phyloP scores from a whole-genome alignment of 2,329 filamentous ascomycete species.

The Trichoderma harzianum region DNA sequence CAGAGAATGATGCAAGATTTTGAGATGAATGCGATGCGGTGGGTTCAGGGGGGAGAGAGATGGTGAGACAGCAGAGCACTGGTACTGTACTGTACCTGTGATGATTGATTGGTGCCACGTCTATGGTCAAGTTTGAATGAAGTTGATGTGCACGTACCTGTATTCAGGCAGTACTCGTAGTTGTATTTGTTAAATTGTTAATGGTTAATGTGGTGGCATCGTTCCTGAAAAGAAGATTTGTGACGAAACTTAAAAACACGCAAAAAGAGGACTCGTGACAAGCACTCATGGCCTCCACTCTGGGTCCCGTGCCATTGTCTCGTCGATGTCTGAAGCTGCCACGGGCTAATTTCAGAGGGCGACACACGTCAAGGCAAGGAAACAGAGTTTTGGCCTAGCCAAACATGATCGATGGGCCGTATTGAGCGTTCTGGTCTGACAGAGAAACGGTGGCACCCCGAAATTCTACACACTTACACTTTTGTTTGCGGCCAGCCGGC shows the following conservation, averaged over 20 bases:
- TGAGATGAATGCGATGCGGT: constrained; percentile 8
- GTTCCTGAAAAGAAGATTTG: not conserved
- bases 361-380: not conserved
- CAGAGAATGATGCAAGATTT: not conserved
- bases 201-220: not conserved
- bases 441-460: not conserved
- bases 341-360: not conserved
- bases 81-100: not conserved
- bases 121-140: not conserved
- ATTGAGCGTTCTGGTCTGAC: constrained; percentile 3
- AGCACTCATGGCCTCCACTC: not conserved
- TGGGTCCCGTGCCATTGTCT: not conserved
- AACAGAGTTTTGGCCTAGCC: not conserved
- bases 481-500: constrained; percentile 3
- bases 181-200: not conserved
- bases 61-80: constrained; percentile 10
- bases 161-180: not conserved
- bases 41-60: not conserved
- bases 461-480: not conserved
- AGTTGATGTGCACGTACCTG: not conserved
- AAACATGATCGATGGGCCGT: not conserved
- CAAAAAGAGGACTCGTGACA: constrained; percentile 5
- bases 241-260: constrained; percentile 13
- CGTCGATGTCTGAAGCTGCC: not conserved
- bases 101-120: constrained; percentile 19